Evolutionary conservation across 2,329 filamentous ascomycete species (phyloP), one percentile per base, ranked within the genome.

Genomic region (Curvularia lunata): DNA sequence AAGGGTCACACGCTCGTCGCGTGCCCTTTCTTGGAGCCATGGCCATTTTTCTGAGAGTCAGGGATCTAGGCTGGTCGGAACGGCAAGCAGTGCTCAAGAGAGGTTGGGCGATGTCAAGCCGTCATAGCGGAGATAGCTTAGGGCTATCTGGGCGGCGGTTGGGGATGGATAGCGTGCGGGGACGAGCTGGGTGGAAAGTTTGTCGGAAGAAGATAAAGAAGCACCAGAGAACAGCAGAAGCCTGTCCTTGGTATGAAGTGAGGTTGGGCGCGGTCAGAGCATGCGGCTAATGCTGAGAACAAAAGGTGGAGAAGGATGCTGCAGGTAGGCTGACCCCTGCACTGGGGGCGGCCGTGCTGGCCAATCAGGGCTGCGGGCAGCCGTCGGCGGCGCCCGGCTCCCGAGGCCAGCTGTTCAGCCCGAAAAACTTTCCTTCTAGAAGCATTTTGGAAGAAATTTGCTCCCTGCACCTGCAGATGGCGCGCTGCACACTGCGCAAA

Each of bases 1-100:
- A 75, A 49, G 72, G 70, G 53, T 75, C 73, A 59, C 73, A 75
- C 52, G 73, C 73, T 63, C 71, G 64, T 47, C 72, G 68, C 32
- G 73, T 75, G 34, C 72, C 73, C 59, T 75, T 75, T 48, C 73
- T 70, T 54, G 70, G 68, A 46, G 68, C 71, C 69, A 66, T 67
- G 60, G 61, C 66, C 67, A 70, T 70, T 25, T 48, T 61, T 30
- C 9, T 30, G 40, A 43, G 37, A 49, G 60, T 57, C 56, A 64
- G 60, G 58, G 43, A 52, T 48, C 54, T 58, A 59, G 55, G 48
- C 58, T 55, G 62, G 56, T 60, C 57, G 50, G 54, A 57, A 57
- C 52, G 54, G 59, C 49, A 61, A 51, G 54, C 50, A 18, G 13
- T 37, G 34, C 61, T 61, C 64, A 58, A 60, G 55, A 59, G 34